A percentile compares a stretch with the other conserved stretches of the same genome.
Conservation (phyloP, 2,329 filamentous ascomycete genomes). For the Zymoseptoria brevis region DNA sequence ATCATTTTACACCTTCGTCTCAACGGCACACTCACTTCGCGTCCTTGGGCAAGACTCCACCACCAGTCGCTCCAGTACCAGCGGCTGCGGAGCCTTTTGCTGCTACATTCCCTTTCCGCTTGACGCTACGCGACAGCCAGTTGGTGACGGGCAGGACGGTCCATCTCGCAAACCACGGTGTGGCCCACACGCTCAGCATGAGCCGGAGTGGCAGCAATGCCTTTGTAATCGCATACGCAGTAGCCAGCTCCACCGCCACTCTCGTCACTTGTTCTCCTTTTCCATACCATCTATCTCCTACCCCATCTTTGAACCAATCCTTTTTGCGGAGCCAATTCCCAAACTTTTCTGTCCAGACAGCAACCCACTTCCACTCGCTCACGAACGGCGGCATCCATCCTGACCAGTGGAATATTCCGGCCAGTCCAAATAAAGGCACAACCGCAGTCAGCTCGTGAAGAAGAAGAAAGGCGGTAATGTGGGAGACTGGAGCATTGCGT, state of each 20-base stretch:
- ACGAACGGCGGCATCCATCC: slow-evolving; percentile 59
- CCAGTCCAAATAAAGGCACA: slow-evolving; percentile 66
- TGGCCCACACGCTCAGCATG: slow-evolving; percentile 72
- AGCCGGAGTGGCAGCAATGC: slow-evolving; percentile 70
- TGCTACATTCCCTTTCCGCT: slow-evolving; percentile 16
- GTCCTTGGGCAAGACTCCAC: slow-evolving; percentile 26
- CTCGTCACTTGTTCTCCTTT: slow-evolving; percentile 42
- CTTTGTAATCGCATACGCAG: slow-evolving; percentile 88
- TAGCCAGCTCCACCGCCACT: slow-evolving; percentile 60
- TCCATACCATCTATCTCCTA: slow-evolving; percentile 31
- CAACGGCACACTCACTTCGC: not conserved
- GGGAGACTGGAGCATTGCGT: slow-evolving; percentile 67
- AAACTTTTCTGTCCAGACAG: slow-evolving; percentile 63
- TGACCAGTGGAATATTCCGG: slow-evolving; percentile 71
- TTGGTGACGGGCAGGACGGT: slow-evolving; percentile 46
- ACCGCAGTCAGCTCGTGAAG: slow-evolving; percentile 89
- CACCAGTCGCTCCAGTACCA: slow-evolving; percentile 29
- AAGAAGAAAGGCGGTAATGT: slow-evolving; percentile 77
- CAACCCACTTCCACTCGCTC: slow-evolving; percentile 45
- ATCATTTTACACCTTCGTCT: not conserved
- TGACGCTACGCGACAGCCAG: slow-evolving; percentile 34
- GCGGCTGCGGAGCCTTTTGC: slow-evolving; percentile 19
- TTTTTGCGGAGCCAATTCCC: slow-evolving; percentile 69
- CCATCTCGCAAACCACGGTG: slow-evolving; percentile 79
- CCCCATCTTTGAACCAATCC: slow-evolving; percentile 62